Conservation (phyloP, 2,329 filamentous ascomycete genomes). For the Aspergillus puulaauensis region DNA sequence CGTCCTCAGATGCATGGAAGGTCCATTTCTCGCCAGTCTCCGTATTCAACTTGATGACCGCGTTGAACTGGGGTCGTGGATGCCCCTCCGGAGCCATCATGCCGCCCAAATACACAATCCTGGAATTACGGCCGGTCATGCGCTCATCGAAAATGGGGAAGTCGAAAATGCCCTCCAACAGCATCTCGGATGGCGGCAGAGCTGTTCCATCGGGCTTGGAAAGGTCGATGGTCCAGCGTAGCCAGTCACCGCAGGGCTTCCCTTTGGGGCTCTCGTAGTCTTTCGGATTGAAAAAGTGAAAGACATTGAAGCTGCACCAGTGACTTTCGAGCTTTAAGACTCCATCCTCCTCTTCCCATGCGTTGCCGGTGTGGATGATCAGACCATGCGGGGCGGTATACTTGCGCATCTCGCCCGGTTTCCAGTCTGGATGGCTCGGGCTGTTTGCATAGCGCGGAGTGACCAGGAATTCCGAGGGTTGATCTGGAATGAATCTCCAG, state of each 20-base stretch:
- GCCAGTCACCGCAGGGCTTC: too few species aligned
- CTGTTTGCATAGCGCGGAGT: background rate
- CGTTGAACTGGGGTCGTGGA: background rate
- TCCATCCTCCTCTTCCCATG: background rate
- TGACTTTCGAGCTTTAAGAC: background rate
- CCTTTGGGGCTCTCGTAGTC: background rate
- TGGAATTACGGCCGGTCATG: too few species aligned
- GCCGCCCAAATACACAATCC: background rate
- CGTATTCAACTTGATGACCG: background rate
- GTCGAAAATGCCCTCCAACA: too few species aligned
- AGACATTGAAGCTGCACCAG: background rate
- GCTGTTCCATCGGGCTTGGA: too few species aligned
- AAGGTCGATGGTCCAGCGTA: too few species aligned
- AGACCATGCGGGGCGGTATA: background rate
- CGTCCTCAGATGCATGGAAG: background rate
- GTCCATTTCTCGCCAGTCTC: background rate
- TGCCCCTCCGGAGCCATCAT: background rate
- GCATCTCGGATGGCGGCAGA: too few species aligned
- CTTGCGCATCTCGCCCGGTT: background rate
- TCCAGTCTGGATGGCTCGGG: background rate
- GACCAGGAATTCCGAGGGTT: background rate
- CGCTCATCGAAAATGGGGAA: too few species aligned
- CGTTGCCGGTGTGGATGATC: background rate
- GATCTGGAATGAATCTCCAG: background rate
- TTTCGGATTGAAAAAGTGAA: background rate